phyloP scores from a whole-genome alignment of 768 basidiomycete genomes.

The Tylopilus intermedius region DNA sequence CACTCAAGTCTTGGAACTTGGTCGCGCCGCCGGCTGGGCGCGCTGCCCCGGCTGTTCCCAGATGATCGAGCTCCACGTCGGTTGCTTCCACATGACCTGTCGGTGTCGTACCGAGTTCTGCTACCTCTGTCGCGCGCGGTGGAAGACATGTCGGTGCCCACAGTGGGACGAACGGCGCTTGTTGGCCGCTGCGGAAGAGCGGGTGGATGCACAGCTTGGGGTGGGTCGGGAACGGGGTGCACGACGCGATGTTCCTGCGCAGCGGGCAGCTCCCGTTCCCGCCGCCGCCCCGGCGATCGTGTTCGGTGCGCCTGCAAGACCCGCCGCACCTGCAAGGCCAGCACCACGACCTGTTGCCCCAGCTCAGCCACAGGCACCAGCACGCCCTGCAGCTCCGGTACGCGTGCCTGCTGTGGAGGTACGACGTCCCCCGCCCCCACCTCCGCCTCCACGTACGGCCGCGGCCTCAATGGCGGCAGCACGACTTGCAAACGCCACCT shows the following conservation, averaged over 20 bases:
- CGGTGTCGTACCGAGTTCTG: neutral
- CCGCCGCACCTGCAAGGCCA: neutral
- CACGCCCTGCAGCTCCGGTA: neutral
- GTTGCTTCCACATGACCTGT: neutral
- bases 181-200: neutral
- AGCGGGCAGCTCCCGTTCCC: neutral
- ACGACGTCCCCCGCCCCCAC: too few relatives aligned
- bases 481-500: neutral
- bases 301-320: neutral
- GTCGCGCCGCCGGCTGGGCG: neutral
- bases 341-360: neutral
- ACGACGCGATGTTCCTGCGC: neutral
- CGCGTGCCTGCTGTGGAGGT: too few relatives aligned
- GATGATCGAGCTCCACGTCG: neutral
- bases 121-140: neutral
- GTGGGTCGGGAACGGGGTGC: neutral
- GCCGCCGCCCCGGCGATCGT: neutral
- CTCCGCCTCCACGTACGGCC: neutral
- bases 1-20: neutral
- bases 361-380: neutral
- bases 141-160: neutral
- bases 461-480: neutral
- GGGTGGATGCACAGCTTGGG: neutral
- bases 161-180: neutral
- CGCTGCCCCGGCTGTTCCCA: neutral